Conservation (phyloP, 805 yeast genomes). For the Wickerhamiella kurtzmanii region DNA sequence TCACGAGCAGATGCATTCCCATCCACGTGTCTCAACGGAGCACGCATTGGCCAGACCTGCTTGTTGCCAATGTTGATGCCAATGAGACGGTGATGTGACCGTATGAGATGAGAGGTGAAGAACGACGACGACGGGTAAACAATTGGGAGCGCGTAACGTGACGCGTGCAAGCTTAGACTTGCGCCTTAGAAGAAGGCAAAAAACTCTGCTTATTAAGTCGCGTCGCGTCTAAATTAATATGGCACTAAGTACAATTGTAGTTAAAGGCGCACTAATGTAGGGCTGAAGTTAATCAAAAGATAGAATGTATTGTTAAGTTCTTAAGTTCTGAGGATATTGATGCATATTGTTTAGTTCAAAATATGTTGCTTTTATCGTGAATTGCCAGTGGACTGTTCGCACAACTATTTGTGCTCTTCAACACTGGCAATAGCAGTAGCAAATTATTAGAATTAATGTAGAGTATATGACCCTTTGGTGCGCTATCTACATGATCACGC, state of each 20-base stretch:
- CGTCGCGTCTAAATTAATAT: neutral
- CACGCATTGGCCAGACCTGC: slow-evolving; percentile 3
- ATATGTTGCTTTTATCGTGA: neutral
- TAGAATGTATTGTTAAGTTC: neutral
- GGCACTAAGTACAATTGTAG: no score
- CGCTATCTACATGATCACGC: slow-evolving; percentile 9
- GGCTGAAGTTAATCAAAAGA: neutral
- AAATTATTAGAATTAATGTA: neutral
- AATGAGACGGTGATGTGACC: no score
- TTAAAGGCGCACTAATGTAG: no score
- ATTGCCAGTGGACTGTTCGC: no score
- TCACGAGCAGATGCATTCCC: slow-evolving; percentile 2
- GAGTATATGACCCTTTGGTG: no score
- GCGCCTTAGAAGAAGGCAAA: no score
- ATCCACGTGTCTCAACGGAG: slow-evolving; percentile 8
- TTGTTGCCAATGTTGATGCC: neutral
- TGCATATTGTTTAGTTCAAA: neutral
- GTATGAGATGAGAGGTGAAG: no score
- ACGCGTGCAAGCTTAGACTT: neutral
- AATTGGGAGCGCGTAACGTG: neutral
- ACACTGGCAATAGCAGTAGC: slow-evolving; percentile 1
- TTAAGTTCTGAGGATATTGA: no score
- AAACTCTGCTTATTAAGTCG: neutral
- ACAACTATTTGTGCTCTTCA: slow-evolving; percentile 8
- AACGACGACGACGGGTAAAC: no score